Conservation (phyloP, 2,329 filamentous ascomycete species). For the Clonostachys byssicola region DNA sequence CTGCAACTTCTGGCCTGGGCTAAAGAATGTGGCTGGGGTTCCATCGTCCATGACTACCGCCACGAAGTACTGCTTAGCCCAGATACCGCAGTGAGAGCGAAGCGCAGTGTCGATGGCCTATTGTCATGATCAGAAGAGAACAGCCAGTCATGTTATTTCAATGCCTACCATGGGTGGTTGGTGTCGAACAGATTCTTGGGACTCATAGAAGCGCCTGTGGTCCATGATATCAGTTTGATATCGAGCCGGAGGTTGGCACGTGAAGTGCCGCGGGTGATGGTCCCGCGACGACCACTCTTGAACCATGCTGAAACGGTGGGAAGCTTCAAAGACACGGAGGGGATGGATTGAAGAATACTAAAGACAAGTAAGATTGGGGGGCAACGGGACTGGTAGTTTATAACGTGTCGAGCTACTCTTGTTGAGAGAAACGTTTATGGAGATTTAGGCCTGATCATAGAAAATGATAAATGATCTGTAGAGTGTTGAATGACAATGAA, state of each 20-base stretch:
- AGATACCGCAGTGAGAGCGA: constrained; percentile 46
- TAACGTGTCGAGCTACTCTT: no score
- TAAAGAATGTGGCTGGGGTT: constrained; percentile 37
- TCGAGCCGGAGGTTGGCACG: constrained; percentile 9
- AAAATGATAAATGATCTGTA: no score
- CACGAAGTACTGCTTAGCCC: constrained; percentile 47
- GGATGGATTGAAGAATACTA: no score
- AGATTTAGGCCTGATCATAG: no score
- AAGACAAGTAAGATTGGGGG: no score
- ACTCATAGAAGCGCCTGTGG: constrained; percentile 1
- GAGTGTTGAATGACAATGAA: no score
- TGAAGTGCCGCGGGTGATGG: constrained; percentile 23
- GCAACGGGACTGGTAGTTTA: no score
- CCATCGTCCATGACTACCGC: constrained; percentile 45
- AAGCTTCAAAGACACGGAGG: no score
- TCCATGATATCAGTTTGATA: background rate
- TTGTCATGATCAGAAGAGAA: constrained; percentile 10
- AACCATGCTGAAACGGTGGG: constrained; percentile 24
- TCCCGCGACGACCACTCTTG: constrained; percentile 30
- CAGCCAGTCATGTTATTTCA: background rate
- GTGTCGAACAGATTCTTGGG: background rate
- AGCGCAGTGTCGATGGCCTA: constrained; percentile 48
- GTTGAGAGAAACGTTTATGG: no score
- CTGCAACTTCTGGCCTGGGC: constrained; percentile 30
- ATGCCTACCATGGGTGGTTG: constrained; percentile 2